Percentiles rank a stretch among this genome's conserved stretches.
These are phyloP conservation scores for Vitis rupestris DNA, from an alignment of 164 flowering plant species.

Conservation along the genomic window DNA sequence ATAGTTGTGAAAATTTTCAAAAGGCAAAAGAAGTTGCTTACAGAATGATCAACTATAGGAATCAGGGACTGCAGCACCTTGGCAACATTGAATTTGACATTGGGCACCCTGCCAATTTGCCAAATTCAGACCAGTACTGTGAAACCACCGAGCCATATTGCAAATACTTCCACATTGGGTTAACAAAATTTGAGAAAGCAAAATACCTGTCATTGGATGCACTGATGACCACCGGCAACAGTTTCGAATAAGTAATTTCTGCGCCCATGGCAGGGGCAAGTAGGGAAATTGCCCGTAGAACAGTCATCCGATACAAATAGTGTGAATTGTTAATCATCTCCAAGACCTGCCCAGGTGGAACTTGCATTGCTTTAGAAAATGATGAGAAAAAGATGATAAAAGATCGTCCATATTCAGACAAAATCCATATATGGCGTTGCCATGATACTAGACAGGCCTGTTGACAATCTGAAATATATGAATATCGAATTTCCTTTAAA, in stretches of 20 bases:
- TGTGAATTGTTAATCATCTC: conserved; percentile 62
- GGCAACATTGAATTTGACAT: conserved; percentile 93
- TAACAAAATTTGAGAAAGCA: background rate
- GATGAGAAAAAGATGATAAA: too few relatives aligned
- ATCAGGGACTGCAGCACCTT: conserved; percentile 92
- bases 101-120: conserved; percentile 65
- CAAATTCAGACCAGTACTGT: background rate
- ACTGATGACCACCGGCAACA: conserved; percentile 54
- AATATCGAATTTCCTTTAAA: too few relatives aligned
- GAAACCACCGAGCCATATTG: conserved; percentile 3
- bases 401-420: too few relatives aligned
- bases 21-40: conserved; percentile 31
- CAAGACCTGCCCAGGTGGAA: conserved; percentile 35
- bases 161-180: background rate
- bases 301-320: conserved; percentile 65
- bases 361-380: background rate
- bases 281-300: conserved; percentile 60
- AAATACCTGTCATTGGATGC: conserved; percentile 69
- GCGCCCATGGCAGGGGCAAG: conserved; percentile 82
- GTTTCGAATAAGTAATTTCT: conserved; percentile 64
- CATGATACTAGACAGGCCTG: too few relatives aligned
- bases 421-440: too few relatives aligned
- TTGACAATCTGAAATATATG: too few relatives aligned
- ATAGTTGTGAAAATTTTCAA: too few relatives aligned
- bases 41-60: conserved; percentile 84